Conservation (phyloP, 1,284 basidiomycete species). For the Fistulina hepatica region DNA sequence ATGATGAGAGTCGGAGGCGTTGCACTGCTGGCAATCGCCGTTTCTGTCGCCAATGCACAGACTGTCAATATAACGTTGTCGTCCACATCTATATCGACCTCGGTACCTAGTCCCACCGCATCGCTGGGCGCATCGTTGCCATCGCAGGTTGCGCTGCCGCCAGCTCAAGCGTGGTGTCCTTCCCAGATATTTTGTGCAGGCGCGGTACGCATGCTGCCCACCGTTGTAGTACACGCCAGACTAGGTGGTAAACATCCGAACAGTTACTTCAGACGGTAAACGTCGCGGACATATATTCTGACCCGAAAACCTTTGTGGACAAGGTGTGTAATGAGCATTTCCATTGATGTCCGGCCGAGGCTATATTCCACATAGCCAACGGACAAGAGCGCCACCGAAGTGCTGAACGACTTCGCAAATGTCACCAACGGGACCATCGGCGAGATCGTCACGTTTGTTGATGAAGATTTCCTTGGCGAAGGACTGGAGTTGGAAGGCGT, state of each 20-base stretch:
- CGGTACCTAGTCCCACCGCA: conserved; percentile 37
- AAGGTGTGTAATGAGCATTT: conserved; percentile 29
- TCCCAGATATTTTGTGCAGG: conserved; percentile 80
- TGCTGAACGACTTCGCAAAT: conserved; percentile 59
- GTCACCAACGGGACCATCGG: conserved; percentile 46
- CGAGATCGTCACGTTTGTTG: conserved; percentile 58
- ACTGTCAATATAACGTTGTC: no score
- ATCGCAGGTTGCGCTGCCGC: conserved; percentile 60
- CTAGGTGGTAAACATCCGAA: conserved; percentile 3
- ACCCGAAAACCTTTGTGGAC: conserved; percentile 88
- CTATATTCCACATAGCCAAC: conserved; percentile 48
- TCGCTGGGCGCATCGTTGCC: conserved; percentile 45
- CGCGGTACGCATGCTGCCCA: conserved; percentile 34
- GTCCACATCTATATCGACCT: no score
- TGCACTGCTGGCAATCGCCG: no score
- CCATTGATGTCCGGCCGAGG: not conserved
- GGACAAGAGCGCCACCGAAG: conserved; percentile 46
- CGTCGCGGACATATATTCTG: conserved; percentile 62
- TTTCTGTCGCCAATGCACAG: no score
- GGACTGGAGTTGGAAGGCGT: conserved; percentile 72
- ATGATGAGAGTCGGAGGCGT: no score
- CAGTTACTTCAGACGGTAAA: conserved; percentile 82
- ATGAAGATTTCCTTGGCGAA: conserved; percentile 74
- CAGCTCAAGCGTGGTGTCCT: conserved; percentile 68
- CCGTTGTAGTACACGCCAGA: not conserved